Percentiles rank a stretch among this genome's conserved stretches.
phyloP scores from a whole-genome alignment of 2,329 filamentous ascomycete genomes.

The Thielaviopsis punctulata region DNA sequence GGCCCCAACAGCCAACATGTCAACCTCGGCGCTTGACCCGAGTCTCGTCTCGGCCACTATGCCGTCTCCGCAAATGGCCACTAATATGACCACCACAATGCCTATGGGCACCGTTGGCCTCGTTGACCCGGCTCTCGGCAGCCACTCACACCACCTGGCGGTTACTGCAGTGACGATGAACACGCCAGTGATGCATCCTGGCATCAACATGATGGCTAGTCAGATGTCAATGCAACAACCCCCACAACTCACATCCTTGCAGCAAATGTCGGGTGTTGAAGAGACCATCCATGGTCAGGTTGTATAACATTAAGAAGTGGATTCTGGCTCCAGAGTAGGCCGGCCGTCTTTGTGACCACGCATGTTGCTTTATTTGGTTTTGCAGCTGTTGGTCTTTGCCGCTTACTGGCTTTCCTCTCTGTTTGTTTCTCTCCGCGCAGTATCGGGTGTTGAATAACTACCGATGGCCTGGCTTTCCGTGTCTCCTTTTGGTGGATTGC shows the following conservation, averaged over 20 bases:
- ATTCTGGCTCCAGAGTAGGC: constrained; percentile 1
- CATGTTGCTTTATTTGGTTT: not conserved
- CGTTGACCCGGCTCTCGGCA: constrained; percentile 8
- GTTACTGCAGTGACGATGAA: not conserved
- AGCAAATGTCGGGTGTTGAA: constrained; percentile 7
- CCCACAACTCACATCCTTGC: constrained; percentile 2
- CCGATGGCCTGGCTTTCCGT: too few relatives aligned
- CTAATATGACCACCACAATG: constrained; percentile 10
- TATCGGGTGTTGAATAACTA: not conserved
- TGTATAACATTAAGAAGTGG: constrained; percentile 7
- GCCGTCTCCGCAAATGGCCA: constrained; percentile 8
- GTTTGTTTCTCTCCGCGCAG: not conserved
- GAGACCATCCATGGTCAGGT: constrained; percentile 8
- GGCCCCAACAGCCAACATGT: constrained; percentile 10
- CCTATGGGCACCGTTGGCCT: constrained; percentile 2
- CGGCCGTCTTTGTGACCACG: not conserved
- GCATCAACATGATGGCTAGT: constrained; percentile 9
- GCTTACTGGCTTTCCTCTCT: not conserved
- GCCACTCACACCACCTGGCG: constrained; percentile 3
- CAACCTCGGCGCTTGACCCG: constrained; percentile 7
- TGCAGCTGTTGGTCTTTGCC: not conserved
- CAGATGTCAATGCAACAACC: constrained; percentile 5
- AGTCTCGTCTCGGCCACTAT: constrained; percentile 8
- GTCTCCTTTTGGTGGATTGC: not conserved
- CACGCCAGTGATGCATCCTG: constrained; percentile 3